Evolutionary conservation across 2,329 filamentous ascomycete genomes (phyloP), one percentile per base, ranked within the genome.

Genomic region (Penicillium sp.): DNA sequence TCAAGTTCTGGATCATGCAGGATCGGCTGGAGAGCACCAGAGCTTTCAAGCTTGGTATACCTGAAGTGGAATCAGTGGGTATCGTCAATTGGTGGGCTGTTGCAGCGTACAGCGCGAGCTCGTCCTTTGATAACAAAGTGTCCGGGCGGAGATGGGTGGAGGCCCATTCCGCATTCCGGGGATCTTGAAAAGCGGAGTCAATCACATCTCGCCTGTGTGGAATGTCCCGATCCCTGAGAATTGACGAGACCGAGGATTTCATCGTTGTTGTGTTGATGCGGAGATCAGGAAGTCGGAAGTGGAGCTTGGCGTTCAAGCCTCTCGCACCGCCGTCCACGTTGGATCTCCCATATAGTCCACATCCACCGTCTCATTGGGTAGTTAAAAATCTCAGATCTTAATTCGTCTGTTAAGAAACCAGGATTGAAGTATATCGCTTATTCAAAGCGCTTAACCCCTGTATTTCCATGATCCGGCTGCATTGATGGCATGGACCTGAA

Each of bases 121-220:
- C 74, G 48, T 77, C 74, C 48, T 67, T 67, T 6, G 74, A 75
- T 48, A 77, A 63, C 34, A 76, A 61, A 5, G 71, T 74, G 46
- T 72, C 67, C 7, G 61, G 49, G 29, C 48, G 50, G 44, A 76
- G 57, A 58, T 75, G 64, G 34, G 65, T 64, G 8, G 58, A 54
- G 27, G 68, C 65, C 73, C 72, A 75, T 57, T 68, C 57, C 36
- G 55, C 56, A 55, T 66, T 67, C 11, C 59, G 50, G n/a, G 24
- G 48, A 48, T 72, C 56, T 5, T 57, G 38, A 31, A 75, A 62
- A 24, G 65, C 67, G 3, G 62, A 61, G 29, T 62, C 57, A 10
- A 75, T 63, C 40, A 60, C 61, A 21, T 70, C 64, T 14, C 60
- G 61, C 49, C 67, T 68, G 16, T 62, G 52, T 6, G 56, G 48